Evolutionary conservation across 345 rosid species (phyloP).

Genomic region (Aurinia saxatilis): DNA sequence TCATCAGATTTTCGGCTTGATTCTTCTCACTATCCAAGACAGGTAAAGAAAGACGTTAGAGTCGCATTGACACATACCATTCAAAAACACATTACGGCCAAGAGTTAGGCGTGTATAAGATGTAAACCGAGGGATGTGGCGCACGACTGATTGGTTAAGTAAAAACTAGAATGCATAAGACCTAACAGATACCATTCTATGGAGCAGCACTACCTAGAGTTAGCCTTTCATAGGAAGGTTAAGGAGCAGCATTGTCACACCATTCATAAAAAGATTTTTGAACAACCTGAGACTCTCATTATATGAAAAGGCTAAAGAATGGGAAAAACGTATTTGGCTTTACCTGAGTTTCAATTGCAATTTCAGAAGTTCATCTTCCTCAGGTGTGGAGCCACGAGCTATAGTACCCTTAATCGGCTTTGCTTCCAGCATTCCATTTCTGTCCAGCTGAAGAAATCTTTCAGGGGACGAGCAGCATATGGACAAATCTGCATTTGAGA

Average conservation of each 20-base stretch:
- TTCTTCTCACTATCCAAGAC: slow-evolving; percentile 88
- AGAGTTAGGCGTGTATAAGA: neutral
- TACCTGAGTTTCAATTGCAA: slow-evolving; percentile 67
- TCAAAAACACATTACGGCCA: neutral
- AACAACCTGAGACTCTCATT: no score
- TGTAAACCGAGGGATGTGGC: no score
- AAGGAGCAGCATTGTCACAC: no score
- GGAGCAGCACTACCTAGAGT: no score
- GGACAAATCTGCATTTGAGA: slow-evolving; percentile 55
- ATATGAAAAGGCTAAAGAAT: neutral
- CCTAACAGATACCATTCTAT: no score
- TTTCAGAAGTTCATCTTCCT: slow-evolving; percentile 66
- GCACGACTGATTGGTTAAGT: no score
- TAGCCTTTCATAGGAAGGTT: no score
- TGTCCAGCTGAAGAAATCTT: slow-evolving; percentile 72
- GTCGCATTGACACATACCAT: neutral
- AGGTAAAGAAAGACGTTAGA: neutral
- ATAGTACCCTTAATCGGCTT: slow-evolving; percentile 92
- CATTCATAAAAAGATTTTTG: no score
- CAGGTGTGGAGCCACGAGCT: slow-evolving; percentile 69
- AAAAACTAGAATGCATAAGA: no score
- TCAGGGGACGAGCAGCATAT: slow-evolving; percentile 94
- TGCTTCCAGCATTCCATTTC: slow-evolving; percentile 65
- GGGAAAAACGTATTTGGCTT: neutral
- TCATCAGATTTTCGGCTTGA: slow-evolving; percentile 97